Base-by-base conservation (phyloP, 257 asterid genomes). In the Jasminum sambac region DNA sequence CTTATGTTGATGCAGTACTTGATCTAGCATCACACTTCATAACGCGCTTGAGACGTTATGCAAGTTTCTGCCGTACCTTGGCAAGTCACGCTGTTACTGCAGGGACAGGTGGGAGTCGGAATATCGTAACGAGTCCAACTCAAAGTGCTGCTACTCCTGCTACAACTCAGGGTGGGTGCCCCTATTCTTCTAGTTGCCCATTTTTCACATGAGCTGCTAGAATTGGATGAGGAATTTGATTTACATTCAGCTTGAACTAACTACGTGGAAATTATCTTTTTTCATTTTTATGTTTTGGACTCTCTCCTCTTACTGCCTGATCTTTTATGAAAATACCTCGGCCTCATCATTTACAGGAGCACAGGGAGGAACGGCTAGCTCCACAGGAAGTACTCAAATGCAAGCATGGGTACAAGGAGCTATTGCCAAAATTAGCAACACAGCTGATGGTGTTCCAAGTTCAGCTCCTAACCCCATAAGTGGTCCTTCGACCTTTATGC, bases 361-460 rank as follows among this genome's bases (percentile, higher is more conserved):
- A 73, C 96, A 85, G 72, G 91, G 88, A 71, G 99, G 96, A 69
- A 72, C 88, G 72, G 79, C 97, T 72, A 91, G 94, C 80, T 84
- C 98, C 68, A 81, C 96, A 19, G 98, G 98, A 72, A 95, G 87
- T 78, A 87, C 91, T 70, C 97, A 89, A 84, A 83, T 91, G 87
- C 96, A 95, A 75, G 97, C 97, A 55, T 95, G 99, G 98, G 97
- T 91, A 68, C 98, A 95, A 82, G 99, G 99, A 76, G 99, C 98
- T 72, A 86, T 95, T 83, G 98, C 99, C 60, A 95, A 91, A 87
- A 91, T 95, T 68, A 89, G 96, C 77, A 85, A 90, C 73, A 88
- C 93, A 50, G 81, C 89, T 25, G 99, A 95, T 61, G 89, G 91
- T 46, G 90, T 76, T 67, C 98, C 99, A 10, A 89, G 57, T 84